Base-by-base conservation (phyloP, 2,329 filamentous ascomycete species). In the Teratosphaeria viscida region DNA sequence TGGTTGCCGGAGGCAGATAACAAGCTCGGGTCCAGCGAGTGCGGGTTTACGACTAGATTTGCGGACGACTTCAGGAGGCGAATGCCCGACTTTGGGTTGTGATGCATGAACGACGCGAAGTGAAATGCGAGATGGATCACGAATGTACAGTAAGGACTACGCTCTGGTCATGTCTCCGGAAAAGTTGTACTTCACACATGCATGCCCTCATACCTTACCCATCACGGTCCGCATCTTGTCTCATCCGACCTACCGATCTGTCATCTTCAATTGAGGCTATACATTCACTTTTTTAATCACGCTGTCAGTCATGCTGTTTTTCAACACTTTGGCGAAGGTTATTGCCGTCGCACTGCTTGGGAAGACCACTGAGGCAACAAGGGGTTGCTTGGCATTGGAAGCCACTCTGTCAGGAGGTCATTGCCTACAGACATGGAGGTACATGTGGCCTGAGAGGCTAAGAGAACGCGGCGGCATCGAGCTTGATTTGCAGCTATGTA, bases 1-100 rank as follows among this genome's bases (percentile, higher is more conserved):
- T 90, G 80, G 80, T 56, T 79, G 27, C 74, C 74, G 0, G 67
- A 78, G 59, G 77, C 77, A 2, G 62, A 72, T 56, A 65, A 71
- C 59, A 74, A 73, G 63, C 68, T 71, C 5, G 70, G 74, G 54
- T 56, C 62, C 5, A 67, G 67, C 35, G 65, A 67, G 2, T 71
- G 69, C 54, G 59, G 60, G 16, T 59, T 56, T 5, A 63, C 63
- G 52, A 59, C 49, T 5, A 57, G 60, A 34, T 68, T 63, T 61
- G 65, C 60, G 60, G 61, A 52, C 59, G 26, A 53, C 2, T 32
- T 35, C 55, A 57, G 29, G 29, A 27, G 35, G n/a, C 54, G 39
- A n/a, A 49, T 49, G 43, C 43, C 43, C 19, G 43, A 23, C 19
- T 49, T 49, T 49, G 43, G 43, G 16, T 49, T 49, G 43, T 49